phyloP scores from a whole-genome alignment of 805 yeast species.

The Barnettozyma sp. region DNA sequence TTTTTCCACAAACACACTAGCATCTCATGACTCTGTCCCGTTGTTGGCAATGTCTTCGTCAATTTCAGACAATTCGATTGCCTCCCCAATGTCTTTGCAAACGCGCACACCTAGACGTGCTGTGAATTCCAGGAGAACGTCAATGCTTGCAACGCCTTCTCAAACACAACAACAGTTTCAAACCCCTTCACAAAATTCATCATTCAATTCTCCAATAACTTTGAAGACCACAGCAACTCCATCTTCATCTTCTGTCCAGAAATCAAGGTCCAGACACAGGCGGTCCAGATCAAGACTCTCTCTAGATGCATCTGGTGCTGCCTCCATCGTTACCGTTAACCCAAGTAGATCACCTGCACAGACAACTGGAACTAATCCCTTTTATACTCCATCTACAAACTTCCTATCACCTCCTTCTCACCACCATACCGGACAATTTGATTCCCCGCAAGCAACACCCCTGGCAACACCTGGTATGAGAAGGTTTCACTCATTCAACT shows the following conservation, averaged over 20 bases:
- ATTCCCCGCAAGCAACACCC: conserved; percentile 20
- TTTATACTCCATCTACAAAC: conserved; percentile 37
- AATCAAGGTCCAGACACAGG: conserved; percentile 29
- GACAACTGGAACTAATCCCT: conserved; percentile 35
- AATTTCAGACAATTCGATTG: conserved; percentile 20
- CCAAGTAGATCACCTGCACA: conserved; percentile 29
- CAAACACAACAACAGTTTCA: conserved; percentile 18
- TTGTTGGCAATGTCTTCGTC: conserved; percentile 24
- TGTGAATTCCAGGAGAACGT: conserved; percentile 18
- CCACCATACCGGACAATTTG: neutral
- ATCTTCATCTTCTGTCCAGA: conserved; percentile 10
- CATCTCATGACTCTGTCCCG: conserved; percentile 28
- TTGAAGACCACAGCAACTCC: conserved; percentile 12
- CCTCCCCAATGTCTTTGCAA: conserved; percentile 19
- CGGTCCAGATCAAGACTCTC: conserved; percentile 37
- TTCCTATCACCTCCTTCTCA: conserved; percentile 35
- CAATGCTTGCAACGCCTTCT: conserved; percentile 30
- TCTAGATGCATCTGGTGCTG: conserved; percentile 29
- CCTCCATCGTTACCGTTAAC: conserved; percentile 16
- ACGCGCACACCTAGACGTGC: conserved; percentile 31
- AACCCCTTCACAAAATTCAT: conserved; percentile 18
- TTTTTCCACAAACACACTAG: conserved; percentile 28
- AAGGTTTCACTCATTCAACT: conserved; percentile 9
- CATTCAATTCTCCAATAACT: conserved; percentile 12
- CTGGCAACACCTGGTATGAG: conserved; percentile 20